Evolutionary conservation across 169 alveolate species (phyloP).

Genomic region (Eimeria tenella): DNA sequence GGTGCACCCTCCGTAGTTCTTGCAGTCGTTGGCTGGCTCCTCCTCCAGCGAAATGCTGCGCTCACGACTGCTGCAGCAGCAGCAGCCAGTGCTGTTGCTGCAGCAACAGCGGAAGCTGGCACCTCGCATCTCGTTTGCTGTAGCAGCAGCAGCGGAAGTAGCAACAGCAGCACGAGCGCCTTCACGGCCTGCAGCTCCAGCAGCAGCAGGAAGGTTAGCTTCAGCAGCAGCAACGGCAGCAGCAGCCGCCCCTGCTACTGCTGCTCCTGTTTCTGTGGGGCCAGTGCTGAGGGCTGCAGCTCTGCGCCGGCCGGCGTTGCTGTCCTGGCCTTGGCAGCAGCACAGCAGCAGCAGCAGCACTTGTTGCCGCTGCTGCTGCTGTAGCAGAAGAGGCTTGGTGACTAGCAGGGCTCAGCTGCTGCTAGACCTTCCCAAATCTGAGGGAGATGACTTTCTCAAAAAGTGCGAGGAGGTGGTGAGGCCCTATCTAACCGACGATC

Average conservation of each 20-base stretch:
- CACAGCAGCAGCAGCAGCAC: conserved; percentile 9
- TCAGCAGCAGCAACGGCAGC: neutral
- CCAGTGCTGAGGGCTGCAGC: neutral
- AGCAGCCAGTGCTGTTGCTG: neutral
- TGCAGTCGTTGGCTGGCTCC: neutral
- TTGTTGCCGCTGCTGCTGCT: neutral
- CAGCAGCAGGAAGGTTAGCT: neutral
- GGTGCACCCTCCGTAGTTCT: neutral
- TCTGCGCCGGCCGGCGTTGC: neutral
- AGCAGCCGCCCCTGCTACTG: neutral
- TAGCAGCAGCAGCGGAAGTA: neutral
- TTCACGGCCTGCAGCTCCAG: neutral
- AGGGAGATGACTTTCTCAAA: neutral
- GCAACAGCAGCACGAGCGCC: neutral
- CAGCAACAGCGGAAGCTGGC: neutral
- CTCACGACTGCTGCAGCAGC: neutral
- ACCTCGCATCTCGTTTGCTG: neutral
- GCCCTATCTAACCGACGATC: neutral
- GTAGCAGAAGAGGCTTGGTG: conserved; percentile 42
- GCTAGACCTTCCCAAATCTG: neutral
- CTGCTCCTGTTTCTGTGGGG: neutral
- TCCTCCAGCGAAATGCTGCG: neutral
- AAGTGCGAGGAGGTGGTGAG: conserved; percentile 20
- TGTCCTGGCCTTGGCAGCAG: neutral
- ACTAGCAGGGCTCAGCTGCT: conserved; percentile 19